Percentiles rank a stretch among this genome's conserved stretches.
phyloP scores from a whole-genome alignment of 805 yeast species.

The Yamadazyma takamatsuzukensis region DNA sequence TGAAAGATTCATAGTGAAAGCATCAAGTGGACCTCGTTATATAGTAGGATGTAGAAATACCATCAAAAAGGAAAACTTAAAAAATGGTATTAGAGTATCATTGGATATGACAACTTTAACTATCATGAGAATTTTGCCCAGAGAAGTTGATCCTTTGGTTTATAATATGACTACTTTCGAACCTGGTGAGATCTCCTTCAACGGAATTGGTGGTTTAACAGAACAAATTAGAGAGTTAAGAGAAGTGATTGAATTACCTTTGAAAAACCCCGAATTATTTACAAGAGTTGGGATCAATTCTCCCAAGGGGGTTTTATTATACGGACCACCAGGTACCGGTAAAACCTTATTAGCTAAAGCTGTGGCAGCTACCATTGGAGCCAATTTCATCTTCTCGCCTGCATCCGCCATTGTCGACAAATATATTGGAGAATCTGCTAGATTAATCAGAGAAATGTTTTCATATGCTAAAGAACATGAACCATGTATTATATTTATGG shows the following conservation, averaged over 20 bases:
- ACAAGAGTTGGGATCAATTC: constrained; percentile 95
- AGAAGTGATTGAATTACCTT: constrained; percentile 95
- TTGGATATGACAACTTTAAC: constrained; percentile 96
- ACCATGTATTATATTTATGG: constrained; percentile 98
- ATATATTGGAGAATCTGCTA: constrained; percentile 96
- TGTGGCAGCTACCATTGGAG: constrained; percentile 97
- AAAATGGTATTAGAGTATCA: constrained; percentile 95
- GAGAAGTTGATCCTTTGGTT: constrained; percentile 97
- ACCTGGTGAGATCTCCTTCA: constrained; percentile 95
- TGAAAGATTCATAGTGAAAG: constrained; percentile 92
- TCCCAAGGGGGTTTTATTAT: constrained; percentile 95
- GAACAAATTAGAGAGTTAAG: constrained; percentile 96
- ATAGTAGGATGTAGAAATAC: constrained; percentile 97
- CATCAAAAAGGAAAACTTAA: constrained; percentile 74
- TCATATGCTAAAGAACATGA: constrained; percentile 97
- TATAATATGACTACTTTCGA: constrained; percentile 97
- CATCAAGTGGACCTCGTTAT: constrained; percentile 95
- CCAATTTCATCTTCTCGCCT: constrained; percentile 96
- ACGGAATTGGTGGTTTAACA: constrained; percentile 92
- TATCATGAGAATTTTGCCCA: constrained; percentile 93
- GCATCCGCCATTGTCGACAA: constrained; percentile 98
- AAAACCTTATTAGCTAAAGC: constrained; percentile 95
- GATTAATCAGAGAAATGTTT: constrained; percentile 96
- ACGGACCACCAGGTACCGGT: constrained; percentile 99
- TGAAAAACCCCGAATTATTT: constrained; percentile 95